These are phyloP conservation scores for Rubia tinctorum DNA, from an alignment of 305 asterid species.

Conservation along the genomic window DNA sequence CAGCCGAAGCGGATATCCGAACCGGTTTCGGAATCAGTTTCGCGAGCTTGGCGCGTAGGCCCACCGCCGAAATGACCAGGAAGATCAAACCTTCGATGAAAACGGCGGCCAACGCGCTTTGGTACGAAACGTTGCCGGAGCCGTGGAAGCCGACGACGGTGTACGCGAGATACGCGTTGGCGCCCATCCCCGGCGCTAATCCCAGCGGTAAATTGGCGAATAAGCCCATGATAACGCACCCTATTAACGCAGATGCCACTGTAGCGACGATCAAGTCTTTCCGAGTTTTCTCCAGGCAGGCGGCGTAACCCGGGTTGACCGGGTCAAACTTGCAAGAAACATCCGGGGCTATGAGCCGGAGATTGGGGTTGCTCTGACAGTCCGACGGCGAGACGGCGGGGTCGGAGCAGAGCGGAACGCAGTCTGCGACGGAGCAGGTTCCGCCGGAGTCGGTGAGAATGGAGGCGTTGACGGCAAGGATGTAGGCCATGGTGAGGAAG, in stretches of 20 bases:
- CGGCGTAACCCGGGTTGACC: constrained; percentile 83
- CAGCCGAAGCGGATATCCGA: constrained; percentile 80
- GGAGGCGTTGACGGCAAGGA: constrained; percentile 96
- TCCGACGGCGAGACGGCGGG: constrained; percentile 38
- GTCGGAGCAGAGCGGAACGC: constrained; percentile 68
- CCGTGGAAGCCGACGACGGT: constrained; percentile 96
- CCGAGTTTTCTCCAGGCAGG: constrained; percentile 61
- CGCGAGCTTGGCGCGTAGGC: constrained; percentile 75
- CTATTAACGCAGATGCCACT: constrained; percentile 73
- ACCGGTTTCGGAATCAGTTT: constrained; percentile 83
- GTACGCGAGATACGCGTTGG: constrained; percentile 89
- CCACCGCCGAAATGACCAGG: constrained; percentile 64
- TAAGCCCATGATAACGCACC: constrained; percentile 80
- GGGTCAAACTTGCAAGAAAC: constrained; percentile 77
- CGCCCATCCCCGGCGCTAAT: constrained; percentile 97
- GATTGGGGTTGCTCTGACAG: constrained; percentile 38
- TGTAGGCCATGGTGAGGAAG: constrained; percentile 96
- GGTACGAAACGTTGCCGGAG: constrained; percentile 69
- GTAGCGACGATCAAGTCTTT: constrained; percentile 89
- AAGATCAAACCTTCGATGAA: constrained; percentile 85
- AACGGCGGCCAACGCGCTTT: constrained; percentile 77
- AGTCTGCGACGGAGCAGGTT: constrained; percentile 85
- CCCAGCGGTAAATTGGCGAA: constrained; percentile 80
- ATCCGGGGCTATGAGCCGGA: constrained; percentile 45
- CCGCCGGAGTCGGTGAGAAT: constrained; percentile 92